These are phyloP conservation scores for Dryadomyces sulphureus DNA, from an alignment of 2,329 filamentous ascomycete species.

Conservation along the genomic window DNA sequence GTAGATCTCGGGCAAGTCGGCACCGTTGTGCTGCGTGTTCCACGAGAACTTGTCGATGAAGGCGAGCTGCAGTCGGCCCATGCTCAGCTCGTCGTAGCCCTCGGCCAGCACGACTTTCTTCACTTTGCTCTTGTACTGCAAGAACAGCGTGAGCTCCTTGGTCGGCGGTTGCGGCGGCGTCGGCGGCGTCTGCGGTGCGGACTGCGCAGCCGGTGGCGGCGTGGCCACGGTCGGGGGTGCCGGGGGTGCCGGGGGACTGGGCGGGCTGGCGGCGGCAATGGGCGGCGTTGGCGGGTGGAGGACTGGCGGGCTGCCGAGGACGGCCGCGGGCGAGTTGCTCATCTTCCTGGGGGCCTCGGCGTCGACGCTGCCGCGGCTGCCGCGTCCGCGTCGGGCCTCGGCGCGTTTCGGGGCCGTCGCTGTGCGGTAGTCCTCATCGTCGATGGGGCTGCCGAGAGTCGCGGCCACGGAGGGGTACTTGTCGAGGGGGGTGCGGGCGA, in stretches of 20 bases:
- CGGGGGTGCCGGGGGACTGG: too few species aligned
- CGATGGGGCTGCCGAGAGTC: constrained; percentile 40
- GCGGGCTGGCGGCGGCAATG: too few species aligned
- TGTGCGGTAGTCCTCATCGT: constrained; percentile 20
- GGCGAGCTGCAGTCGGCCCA: constrained; percentile 78
- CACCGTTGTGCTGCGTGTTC: constrained; percentile 91
- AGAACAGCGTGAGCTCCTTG: constrained; percentile 83
- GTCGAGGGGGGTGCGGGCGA: constrained; percentile 49
- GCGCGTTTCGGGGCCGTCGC: not conserved
- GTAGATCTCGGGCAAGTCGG: constrained; percentile 90
- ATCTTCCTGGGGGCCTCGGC: too few species aligned
- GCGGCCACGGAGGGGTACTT: constrained; percentile 41
- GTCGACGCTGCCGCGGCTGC: too few species aligned
- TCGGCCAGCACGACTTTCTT: constrained; percentile 89
- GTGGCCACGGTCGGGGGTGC: not conserved
- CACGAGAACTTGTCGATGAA: constrained; percentile 99
- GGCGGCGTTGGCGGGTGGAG: too few species aligned
- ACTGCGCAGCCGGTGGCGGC: not conserved
- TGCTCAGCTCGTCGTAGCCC: constrained; percentile 69
- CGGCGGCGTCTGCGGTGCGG: not conserved
- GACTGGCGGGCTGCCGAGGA: too few species aligned
- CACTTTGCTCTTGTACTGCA: constrained; percentile 93
- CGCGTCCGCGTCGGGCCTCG: not conserved
- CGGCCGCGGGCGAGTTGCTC: too few species aligned
- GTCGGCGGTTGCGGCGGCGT: not conserved